A percentile compares a stretch with the other conserved stretches of the same genome.
These are phyloP conservation scores for Camelina sativa DNA, from an alignment of 345 rosid species.

Conservation along the genomic window DNA sequence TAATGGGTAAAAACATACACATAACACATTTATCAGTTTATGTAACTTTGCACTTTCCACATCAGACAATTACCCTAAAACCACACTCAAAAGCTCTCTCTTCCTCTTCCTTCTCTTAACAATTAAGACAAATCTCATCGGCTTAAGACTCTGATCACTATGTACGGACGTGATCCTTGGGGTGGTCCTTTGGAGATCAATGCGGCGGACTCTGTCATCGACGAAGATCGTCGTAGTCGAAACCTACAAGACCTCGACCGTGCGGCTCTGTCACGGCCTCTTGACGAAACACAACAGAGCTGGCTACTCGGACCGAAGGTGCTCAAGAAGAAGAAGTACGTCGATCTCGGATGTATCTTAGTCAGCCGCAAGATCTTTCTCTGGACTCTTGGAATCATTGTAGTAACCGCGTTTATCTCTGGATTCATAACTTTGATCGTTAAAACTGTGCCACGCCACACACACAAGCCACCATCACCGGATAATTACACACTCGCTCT, in stretches of 20 bases:
- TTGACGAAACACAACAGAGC: slow-evolving; percentile 96
- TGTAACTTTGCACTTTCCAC: slow-evolving; percentile 25
- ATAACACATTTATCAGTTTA: neutral
- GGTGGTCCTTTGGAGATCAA: slow-evolving; percentile 91
- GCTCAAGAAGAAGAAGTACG: slow-evolving; percentile 90
- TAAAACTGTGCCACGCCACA: slow-evolving; percentile 73
- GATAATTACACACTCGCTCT: slow-evolving; percentile 93
- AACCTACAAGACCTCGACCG: slow-evolving; percentile 78
- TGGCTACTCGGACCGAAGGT: slow-evolving; percentile 86
- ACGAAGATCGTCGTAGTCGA: slow-evolving; percentile 73
- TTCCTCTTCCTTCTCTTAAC: slow-evolving; percentile 14
- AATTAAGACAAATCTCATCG: slow-evolving; percentile 9
- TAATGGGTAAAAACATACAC: neutral
- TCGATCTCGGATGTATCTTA: slow-evolving; percentile 88
- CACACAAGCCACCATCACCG: slow-evolving; percentile 47
- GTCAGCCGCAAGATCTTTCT: slow-evolving; percentile 88
- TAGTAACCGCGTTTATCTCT: slow-evolving; percentile 55
- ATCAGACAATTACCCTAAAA: slow-evolving; percentile 15
- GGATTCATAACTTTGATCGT: slow-evolving; percentile 75
- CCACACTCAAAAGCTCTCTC: slow-evolving; percentile 15
- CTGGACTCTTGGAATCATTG: slow-evolving; percentile 79
- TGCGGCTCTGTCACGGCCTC: slow-evolving; percentile 64
- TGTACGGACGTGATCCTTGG: slow-evolving; percentile 98
- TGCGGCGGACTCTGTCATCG: slow-evolving; percentile 85
- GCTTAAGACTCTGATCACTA: slow-evolving; percentile 38